Base-by-base conservation (phyloP, 306 rosid genomes). In the Urtica urens region DNA sequence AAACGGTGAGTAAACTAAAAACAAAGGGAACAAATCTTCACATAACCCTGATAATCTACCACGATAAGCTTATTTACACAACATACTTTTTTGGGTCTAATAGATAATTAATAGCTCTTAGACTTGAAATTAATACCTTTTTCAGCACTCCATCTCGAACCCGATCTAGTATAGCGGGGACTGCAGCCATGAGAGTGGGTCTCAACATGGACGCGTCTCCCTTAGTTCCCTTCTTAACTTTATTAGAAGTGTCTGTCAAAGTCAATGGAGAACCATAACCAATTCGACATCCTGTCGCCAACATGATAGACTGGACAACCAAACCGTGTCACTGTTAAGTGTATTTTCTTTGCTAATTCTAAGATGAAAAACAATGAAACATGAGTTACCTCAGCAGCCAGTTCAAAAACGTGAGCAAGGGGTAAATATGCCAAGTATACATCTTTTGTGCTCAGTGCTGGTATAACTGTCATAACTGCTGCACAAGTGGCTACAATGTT, bases 91-190 rank as follows among this genome's bases (percentile, higher is more conserved):
- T n/a, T n/a, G n/a, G n/a, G n/a, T n/a, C n/a, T n/a, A n/a, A n/a
- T n/a, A n/a, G n/a, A n/a, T n/a, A n/a, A n/a, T n/a, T n/a, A n/a
- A n/a, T 35, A 3, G 40, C 10, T 35, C 11, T 14, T 5, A 29
- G 3, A 51, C 30, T 23, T 8, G n/a, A n/a, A 50, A 44, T 53
- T 44, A 41, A 10, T 25, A 88, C 88, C 95, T 81, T 81, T 75
- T 78, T 81, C 38, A 74, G 24, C 53, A 88, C 86, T 53, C 93
- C 97, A 59, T 84, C 97, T 51, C 93, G 78, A 61, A 88, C 45
- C 20, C 90, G 93, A 64, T 88, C 93, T 26, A 88, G 33, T 66
- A 88, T 88, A 65, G 97, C 97, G 25, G 97, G 97, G 45, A 84
- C 95, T 12, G 95, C 69, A 20, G 93, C 67, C 83, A 88, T 39